These are phyloP conservation scores for Persicaria tinctoria DNA, from an alignment of 148 eudicot species.

Conservation along the genomic window DNA sequence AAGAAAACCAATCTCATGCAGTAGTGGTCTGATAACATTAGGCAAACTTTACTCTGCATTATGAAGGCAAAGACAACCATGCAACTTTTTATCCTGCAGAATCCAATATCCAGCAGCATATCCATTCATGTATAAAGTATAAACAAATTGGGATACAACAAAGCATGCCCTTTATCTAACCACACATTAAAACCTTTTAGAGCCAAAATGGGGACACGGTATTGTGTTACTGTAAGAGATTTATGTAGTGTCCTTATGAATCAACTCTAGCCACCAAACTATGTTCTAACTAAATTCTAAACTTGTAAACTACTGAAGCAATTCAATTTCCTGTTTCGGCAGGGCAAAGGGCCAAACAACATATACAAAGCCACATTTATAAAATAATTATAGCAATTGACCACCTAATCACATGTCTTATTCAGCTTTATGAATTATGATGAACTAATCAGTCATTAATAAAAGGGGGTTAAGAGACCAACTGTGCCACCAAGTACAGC, in stretches of 20 bases:
- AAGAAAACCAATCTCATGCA: not conserved
- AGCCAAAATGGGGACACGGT: not conserved
- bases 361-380: not conserved
- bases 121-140: not conserved
- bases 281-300: not conserved
- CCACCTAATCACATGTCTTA: not conserved
- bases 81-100: not conserved
- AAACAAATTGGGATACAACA: conserved; percentile 1
- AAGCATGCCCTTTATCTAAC: conserved; percentile 1
- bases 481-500: not conserved
- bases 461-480: not conserved
- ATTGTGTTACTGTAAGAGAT: not conserved
- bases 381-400: not conserved
- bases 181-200: not conserved
- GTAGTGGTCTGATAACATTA: not conserved
- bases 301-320: not conserved
- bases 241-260: not conserved
- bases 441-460: not conserved
- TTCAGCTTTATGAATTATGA: not conserved
- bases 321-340: not conserved
- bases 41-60: not conserved
- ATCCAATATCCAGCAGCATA: not conserved
- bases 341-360: not conserved
- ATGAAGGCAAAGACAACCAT: not conserved
- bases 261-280: not conserved